Base-by-base conservation (phyloP, 176 grass and related monocot genomes). In the Pontederia crassipes region DNA sequence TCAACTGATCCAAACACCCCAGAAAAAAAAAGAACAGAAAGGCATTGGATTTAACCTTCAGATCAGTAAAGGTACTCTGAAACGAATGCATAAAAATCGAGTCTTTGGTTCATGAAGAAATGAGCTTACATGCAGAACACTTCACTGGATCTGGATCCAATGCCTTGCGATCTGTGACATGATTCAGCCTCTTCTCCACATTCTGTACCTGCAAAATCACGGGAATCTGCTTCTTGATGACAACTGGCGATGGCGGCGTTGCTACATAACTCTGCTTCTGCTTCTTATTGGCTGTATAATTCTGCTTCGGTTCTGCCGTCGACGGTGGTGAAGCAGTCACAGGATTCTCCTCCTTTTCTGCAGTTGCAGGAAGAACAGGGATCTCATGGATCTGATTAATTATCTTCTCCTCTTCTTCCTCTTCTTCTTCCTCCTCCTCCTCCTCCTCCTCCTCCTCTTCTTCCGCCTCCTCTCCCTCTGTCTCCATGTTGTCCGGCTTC, bases 371-470 rank as follows among this genome's bases (percentile, higher is more conserved):
- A 26, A 9, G 40, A 27, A 60, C 59, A 40, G 17, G 59, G 46
- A 32, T 67, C 77, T 67, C 72, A n/a, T 65, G 62, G 15, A 51
- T 48, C 8, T 49, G 62, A 12, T 28, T 65, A 65, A 65, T 28
- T 12, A 59, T 71, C 61, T 86, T 71, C 20, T 76, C 74, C 45
- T 74, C 74, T 61, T 82, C 75, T n/a, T 50, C 49, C 49, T 77
- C 80, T 45, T 51, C 14, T 47, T 70, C 77, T 28, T 76, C 82
- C 9, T 75, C 83, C 67, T 61, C 68, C 18, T 74, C 84, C 28
- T 75, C 45, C 8, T 29, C 80, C 15, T 17, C 67, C 8, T 66
- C 54, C 7, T 70, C 79, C 11, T 59, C 65, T 14, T 72, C 69
- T 35, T n/a, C 80, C 15, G 28, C 67, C 9, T 66, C 54, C 7